Evolutionary conservation across 768 basidiomycete species (phyloP), one percentile per base, ranked within the genome.

Genomic region (Rhodotorula graminis): DNA sequence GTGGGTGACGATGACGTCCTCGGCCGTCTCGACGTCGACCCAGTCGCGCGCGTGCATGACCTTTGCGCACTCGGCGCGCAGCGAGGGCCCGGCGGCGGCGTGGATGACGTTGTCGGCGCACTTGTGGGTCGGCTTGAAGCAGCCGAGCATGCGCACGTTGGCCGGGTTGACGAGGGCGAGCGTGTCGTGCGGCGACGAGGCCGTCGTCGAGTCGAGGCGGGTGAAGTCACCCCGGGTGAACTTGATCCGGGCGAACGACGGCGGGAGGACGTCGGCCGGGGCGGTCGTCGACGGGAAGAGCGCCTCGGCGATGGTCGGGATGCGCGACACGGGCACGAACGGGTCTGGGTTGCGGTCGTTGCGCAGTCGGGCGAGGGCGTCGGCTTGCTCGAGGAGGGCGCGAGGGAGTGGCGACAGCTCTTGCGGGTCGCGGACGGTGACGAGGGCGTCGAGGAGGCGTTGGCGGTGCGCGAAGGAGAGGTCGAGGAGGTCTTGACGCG

Each of bases 61-160:
- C 9, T 12, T 19, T 1, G 25, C 33, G 58, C 65, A 67, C 58
- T 60, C 65, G 25, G 23, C 42, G 23, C 57, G 65, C 25, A 67
- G 57, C 0, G 42, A 14, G 2, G 65, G 65, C 0, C 65, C 65
- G 10, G 58, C 58, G 0, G 66, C 66, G 12, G 66, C 66, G 42
- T 67, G 66, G 23, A 67, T 50, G 31, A 61, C 61, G 53, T 68
- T 62, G 53, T 68, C 67, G 29, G 46, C 67, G 61, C 67, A 68
- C 3, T 46, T 31, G 31, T 68, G 67, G 19, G 40, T 37, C 1
- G 67, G 67, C 53, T 62, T 53, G 53, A 68, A 68, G 52, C 67
- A 68, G 11, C 67, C 67, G 25, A 68, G 61, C 52, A 68, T 55
- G 16, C 42, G 40, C n/a, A 44, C 47, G 31, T 68, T 68, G 21